A percentile compares a stretch with the other conserved stretches of the same genome.
Evolutionary conservation across 495 filamentous ascomycete species (phyloP).

Genomic region (Xylona heveae): DNA sequence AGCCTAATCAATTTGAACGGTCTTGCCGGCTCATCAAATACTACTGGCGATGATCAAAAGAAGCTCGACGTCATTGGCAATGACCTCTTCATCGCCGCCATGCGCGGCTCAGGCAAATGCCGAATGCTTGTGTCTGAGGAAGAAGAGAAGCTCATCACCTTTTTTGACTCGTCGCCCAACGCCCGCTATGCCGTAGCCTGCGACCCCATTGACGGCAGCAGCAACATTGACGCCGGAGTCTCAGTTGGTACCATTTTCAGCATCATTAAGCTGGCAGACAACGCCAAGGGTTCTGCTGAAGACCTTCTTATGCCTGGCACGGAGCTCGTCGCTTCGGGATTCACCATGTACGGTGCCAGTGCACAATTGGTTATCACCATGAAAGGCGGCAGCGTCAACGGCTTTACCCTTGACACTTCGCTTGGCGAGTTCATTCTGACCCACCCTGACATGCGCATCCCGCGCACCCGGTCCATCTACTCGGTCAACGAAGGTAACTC

Average conservation of each 20-base stretch:
- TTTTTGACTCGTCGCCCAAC: constrained; percentile 55
- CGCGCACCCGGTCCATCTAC: constrained; percentile 67
- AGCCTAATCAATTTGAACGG: constrained; percentile 92
- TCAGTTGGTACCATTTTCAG: constrained; percentile 97
- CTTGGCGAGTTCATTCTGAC: constrained; percentile 97
- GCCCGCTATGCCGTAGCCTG: constrained; percentile 92
- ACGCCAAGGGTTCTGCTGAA: constrained; percentile 49
- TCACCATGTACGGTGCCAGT: constrained; percentile 98
- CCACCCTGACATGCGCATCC: constrained; percentile 83
- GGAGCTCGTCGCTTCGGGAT: constrained; percentile 79
- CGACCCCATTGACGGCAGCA: constrained; percentile 94
- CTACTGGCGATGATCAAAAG: constrained; percentile 95
- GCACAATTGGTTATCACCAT: constrained; percentile 94
- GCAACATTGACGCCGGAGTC: constrained; percentile 93
- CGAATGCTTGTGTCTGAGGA: constrained; percentile 88
- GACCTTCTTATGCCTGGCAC: constrained; percentile 76
- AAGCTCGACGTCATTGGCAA: constrained; percentile 98
- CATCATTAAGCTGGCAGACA: constrained; percentile 66
- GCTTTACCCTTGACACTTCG: constrained; percentile 89
- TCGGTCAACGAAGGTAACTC: constrained; percentile 97
- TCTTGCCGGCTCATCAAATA: constrained; percentile 85
- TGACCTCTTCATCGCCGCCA: constrained; percentile 86
- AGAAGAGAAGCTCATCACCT: constrained; percentile 77
- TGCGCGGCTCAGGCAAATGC: constrained; percentile 78
- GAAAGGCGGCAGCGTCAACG: constrained; percentile 81